Evolutionary conservation across 306 rosid genomes (phyloP).

Genomic region (Corylus avellana): DNA sequence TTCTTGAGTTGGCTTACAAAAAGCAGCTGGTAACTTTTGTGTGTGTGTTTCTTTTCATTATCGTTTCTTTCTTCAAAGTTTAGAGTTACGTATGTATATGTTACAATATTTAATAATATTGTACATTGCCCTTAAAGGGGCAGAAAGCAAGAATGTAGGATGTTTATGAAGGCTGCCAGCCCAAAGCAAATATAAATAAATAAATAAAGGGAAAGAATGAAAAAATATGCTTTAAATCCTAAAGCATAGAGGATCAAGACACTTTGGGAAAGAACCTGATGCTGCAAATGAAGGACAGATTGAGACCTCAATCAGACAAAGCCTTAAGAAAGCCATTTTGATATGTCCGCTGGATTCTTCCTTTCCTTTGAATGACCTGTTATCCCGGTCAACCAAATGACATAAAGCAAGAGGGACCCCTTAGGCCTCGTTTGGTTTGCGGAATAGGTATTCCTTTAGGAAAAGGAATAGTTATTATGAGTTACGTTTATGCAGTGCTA

Average conservation of each 20-base stretch:
- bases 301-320: neutral
- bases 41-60: constrained; percentile 5
- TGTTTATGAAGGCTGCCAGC: neutral
- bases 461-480: too few species aligned
- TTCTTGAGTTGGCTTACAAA: constrained; percentile 71
- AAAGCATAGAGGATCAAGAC: neutral
- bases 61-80: constrained; percentile 4
- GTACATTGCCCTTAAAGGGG: neutral
- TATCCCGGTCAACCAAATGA: neutral
- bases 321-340: neutral
- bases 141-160: neutral
- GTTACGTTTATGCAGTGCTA: too few species aligned
- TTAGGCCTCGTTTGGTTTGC: too few species aligned
- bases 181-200: neutral
- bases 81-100: neutral
- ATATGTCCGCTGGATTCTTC: neutral
- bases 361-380: neutral
- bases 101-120: neutral
- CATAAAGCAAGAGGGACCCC: neutral
- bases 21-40: constrained; percentile 73
- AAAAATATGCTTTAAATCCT: neutral
- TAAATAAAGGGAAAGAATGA: neutral
- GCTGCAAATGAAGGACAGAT: neutral
- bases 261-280: neutral
- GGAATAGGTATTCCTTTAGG: too few species aligned